Conservation (phyloP, 225 moss, liverwort and hornwort genomes). For the Polytrichum commune region DNA sequence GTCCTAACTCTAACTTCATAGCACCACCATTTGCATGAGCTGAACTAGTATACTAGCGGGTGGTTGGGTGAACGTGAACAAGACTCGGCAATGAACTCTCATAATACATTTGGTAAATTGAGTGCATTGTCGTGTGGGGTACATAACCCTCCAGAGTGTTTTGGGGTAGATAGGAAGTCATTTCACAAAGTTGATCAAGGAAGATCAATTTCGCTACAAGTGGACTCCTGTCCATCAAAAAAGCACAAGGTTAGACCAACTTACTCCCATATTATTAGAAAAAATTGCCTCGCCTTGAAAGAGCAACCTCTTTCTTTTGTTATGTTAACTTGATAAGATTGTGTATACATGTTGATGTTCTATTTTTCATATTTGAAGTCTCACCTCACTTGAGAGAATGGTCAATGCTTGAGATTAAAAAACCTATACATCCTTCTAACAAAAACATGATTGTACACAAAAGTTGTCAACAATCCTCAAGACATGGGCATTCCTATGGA, state of each 20-base stretch:
- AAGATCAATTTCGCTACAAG: constrained; percentile 93
- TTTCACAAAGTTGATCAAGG: constrained; percentile 90
- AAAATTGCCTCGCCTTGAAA: too few relatives aligned
- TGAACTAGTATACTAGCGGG: constrained; percentile 42
- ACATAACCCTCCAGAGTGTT: constrained; percentile 82
- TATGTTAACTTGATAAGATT: too few relatives aligned
- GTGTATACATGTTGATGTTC: too few relatives aligned
- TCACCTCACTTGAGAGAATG: too few relatives aligned
- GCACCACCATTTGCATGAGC: constrained; percentile 29
- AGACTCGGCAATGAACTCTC: constrained; percentile 81
- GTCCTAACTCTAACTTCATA: constrained; percentile 43
- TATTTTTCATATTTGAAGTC: too few relatives aligned
- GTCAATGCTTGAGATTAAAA: too few relatives aligned
- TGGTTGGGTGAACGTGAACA: constrained; percentile 59
- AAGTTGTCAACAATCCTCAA: too few relatives aligned
- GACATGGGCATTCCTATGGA: too few relatives aligned
- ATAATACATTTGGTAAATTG: constrained; percentile 94
- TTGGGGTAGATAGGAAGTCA: constrained; percentile 76
- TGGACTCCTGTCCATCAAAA: constrained; percentile 53
- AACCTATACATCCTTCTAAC: too few relatives aligned
- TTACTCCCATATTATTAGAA: background rate
- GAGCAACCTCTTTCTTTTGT: too few relatives aligned
- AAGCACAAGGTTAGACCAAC: background rate
- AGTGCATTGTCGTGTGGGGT: constrained; percentile 93
- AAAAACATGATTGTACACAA: too few relatives aligned